Percentiles rank a stretch among this genome's conserved stretches.
Conservation (phyloP, 129 eudicot genomes). For the Helianthus tuberosus region DNA sequence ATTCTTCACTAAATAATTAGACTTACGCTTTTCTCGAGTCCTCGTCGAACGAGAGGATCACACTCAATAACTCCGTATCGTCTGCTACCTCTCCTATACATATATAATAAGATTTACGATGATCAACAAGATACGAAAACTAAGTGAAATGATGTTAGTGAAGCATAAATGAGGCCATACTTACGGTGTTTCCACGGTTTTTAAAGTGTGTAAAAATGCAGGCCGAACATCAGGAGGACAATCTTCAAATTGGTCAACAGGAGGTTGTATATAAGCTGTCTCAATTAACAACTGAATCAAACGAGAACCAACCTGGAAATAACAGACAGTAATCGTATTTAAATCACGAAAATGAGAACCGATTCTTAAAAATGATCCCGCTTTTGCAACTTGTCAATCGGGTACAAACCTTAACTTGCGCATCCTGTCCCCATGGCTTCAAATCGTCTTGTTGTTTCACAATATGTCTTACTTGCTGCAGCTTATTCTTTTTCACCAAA, state of each 20-base stretch:
- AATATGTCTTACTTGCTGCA: conserved; percentile 58
- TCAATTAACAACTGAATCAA: conserved; percentile 78
- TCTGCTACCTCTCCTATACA: conserved; percentile 63
- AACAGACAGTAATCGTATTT: neutral
- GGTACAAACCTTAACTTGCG: conserved; percentile 75
- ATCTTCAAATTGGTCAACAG: conserved; percentile 74
- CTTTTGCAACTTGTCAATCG: neutral
- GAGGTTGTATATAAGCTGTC: conserved; percentile 95
- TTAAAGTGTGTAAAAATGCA: conserved; percentile 80
- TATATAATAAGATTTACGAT: conserved; percentile 2
- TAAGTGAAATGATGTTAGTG: neutral
- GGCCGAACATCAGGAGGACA: conserved; percentile 92
- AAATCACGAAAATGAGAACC: conserved; percentile 16
- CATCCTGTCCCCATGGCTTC: conserved; percentile 94
- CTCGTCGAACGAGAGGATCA: conserved; percentile 85
- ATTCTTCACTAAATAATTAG: conserved; percentile 4
- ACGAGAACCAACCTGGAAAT: conserved; percentile 77
- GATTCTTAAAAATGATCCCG: neutral
- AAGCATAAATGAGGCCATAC: conserved; percentile 34
- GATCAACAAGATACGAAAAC: conserved; percentile 2
- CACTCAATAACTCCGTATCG: conserved; percentile 95
- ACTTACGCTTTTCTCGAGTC: conserved; percentile 90
- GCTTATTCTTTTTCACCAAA: conserved; percentile 72
- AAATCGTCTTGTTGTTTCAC: conserved; percentile 66
- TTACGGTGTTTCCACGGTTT: conserved; percentile 71